These are phyloP conservation scores for Omphalotus olearius DNA, from an alignment of 1,284 basidiomycete genomes.

Conservation along the genomic window DNA sequence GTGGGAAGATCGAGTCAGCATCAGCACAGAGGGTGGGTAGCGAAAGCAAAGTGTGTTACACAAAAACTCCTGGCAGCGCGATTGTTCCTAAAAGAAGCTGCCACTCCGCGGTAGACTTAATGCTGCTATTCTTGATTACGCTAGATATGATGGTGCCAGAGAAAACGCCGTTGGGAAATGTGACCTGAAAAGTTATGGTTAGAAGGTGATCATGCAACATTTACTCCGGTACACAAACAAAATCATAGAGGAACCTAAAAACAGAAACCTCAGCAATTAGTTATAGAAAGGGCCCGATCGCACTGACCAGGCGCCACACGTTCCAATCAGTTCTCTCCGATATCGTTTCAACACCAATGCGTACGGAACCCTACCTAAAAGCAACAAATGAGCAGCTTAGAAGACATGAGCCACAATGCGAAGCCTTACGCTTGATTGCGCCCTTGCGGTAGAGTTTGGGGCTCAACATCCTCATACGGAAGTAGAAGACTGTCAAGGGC, in stretches of 20 bases:
- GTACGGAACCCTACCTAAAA: constrained; percentile 57
- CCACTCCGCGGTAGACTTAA: constrained; percentile 65
- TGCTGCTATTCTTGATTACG: constrained; percentile 48
- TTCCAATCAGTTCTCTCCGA: constrained; percentile 67
- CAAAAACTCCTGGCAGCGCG: constrained; percentile 60
- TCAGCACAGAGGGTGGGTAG: not conserved
- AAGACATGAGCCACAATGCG: not conserved
- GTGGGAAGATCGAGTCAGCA: not conserved
- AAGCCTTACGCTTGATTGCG: constrained; percentile 1
- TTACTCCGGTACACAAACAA: constrained; percentile 35
- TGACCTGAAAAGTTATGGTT: constrained; percentile 35
- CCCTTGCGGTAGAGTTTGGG: constrained; percentile 58
- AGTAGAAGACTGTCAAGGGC: constrained; percentile 67
- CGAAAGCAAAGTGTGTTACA: constrained; percentile 17
- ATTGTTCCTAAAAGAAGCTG: constrained; percentile 67
- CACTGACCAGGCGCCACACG: constrained; percentile 63
- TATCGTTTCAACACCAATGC: constrained; percentile 59
- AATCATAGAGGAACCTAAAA: constrained; percentile 70
- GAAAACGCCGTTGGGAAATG: constrained; percentile 72
- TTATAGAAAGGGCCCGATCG: not conserved
- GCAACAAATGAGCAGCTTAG: not conserved
- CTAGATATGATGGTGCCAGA: constrained; percentile 62
- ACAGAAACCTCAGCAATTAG: constrained; percentile 10
- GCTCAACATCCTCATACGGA: constrained; percentile 70
- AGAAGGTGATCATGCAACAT: not conserved